Base-by-base conservation (phyloP, 257 asterid genomes). In the Salvia splendens region DNA sequence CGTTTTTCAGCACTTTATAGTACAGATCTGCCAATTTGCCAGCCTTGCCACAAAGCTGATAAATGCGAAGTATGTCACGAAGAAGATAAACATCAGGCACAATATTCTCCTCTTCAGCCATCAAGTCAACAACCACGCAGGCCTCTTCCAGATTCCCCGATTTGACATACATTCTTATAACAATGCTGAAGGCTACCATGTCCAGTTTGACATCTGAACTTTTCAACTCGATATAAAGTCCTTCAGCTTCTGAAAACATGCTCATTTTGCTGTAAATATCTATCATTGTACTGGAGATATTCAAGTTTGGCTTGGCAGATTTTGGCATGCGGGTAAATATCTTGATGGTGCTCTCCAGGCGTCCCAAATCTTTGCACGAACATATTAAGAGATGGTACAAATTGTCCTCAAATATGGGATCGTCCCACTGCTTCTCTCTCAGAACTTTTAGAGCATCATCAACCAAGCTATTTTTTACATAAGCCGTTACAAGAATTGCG, bases 81-180 rank as follows among this genome's bases (percentile, higher is more conserved):
- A 89, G 86, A 73, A 92, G 83, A 85, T 84, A 89, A 76, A 85
- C 84, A 77, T 92, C 97, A 0, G 97, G 96, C 68, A 83, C 78
- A 43, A 92, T 84, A 59, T 79, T 72, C 59, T 82, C 82, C 78
- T 86, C 83, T 59, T 75, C 71, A 40, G 84, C 86, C 91, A 89
- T 84, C 58, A 30, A 32, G 9, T 86, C 95, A 63, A 87, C 65
- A 35, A 89, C 89, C 40, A 57, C 10, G 70, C 94, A 85, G 36
- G 97, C 96, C 69, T 85, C 79, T 17, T 80, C 79, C 41, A 86
- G 72, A 61, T 86, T 80, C 48, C 88, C 93, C 6, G 84, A 86
- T 71, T 89, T 92, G 54, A 78, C 68, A 65, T 86, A 89, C 97
- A 89, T 92, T 70, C 98, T 76, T 71, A 85, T 55, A 57, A 86